A percentile compares a stretch with the other conserved stretches of the same genome.
Conservation (phyloP, 495 filamentous ascomycete genomes). For the Cairneyella variabilis region DNA sequence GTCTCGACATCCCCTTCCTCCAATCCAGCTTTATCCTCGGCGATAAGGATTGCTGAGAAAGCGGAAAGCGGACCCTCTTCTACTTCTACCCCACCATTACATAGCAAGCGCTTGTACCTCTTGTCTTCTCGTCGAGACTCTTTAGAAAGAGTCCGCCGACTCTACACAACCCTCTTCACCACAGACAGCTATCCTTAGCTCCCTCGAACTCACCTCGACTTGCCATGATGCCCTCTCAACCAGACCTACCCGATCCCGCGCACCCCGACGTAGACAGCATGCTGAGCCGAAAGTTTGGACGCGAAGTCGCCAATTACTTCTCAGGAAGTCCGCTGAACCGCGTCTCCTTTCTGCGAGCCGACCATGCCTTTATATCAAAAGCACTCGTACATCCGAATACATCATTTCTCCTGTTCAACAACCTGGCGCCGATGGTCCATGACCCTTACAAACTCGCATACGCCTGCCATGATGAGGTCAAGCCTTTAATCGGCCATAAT, state of each 20-base stretch:
- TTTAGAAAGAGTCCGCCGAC: background rate
- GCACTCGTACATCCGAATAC: slow-evolving; percentile 70
- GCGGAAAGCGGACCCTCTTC: background rate
- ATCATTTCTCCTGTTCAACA: slow-evolving; percentile 72
- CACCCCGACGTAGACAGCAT: slow-evolving; percentile 68
- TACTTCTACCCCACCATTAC: slow-evolving; percentile 5
- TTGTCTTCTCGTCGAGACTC: background rate
- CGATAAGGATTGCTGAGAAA: slow-evolving; percentile 8
- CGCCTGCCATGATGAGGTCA: slow-evolving; percentile 58
- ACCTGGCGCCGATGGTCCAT: slow-evolving; percentile 70
- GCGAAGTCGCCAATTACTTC: slow-evolving; percentile 93
- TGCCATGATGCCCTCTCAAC: slow-evolving; percentile 27
- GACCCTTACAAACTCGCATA: slow-evolving; percentile 54
- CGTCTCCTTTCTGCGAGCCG: slow-evolving; percentile 79
- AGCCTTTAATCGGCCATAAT: slow-evolving; percentile 63
- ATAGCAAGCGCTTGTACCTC: slow-evolving; percentile 1
- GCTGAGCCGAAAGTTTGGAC: slow-evolving; percentile 83
- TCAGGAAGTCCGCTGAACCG: slow-evolving; percentile 62
- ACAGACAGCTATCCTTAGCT: background rate
- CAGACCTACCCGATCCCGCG: slow-evolving; percentile 41
- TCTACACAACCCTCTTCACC: background rate
- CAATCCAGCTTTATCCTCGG: background rate
- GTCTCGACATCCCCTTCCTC: background rate
- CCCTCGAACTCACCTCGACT: background rate
- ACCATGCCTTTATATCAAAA: slow-evolving; percentile 72